Base-by-base conservation (phyloP, 176 grass and related monocot species). In the maize (Zea mays) region DNA sequence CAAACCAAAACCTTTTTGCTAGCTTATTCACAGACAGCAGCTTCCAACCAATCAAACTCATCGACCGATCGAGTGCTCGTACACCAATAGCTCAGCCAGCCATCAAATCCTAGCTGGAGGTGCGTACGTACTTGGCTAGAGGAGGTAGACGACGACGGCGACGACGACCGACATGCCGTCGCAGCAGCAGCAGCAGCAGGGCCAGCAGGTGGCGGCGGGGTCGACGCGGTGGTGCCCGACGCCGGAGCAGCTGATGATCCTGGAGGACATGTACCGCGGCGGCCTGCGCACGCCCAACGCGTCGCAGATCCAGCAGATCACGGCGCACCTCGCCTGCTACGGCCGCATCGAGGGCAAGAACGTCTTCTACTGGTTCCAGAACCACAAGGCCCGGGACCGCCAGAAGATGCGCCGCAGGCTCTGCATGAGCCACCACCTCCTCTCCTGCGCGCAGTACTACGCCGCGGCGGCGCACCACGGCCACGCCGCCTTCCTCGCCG, bases 311-410 rank as follows among this genome's bases (percentile, higher is more conserved):
- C 95, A 98, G 84, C 91, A 92, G 76, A 98, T 98, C 84, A 92
- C 95, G 64, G 89, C 89, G 8, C 91, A 94, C 57, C 81, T 98
- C 6, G 81, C 91, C 36, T 15, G 36, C 21, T 98, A 94, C 76
- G 95, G 95, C 13, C 95, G 93, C 82, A 95, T 99, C 74, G 96
- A 99, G 80, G 96, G 96, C 65, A 99, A 99, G 89, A 99, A 99
- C 74, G 96, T 99, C 39, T 99, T 99, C 80, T 99, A 99, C 75
- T 99, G 96, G 96, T 99, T 99, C 66, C 96, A 99, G 90, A 99
- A 99, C 83, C 96, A 99, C 85, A 99, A 99, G 92, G 96, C 96
- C 17, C 87, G 96, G 0, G 96, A 99, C 71, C 80, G 96, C 5
- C 96, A 99, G 74, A 99, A 99, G 88, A 91, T 97, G 13, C 80